Evolutionary conservation across 441 rosid species (phyloP).

Genomic region (Gossypium aridum): DNA sequence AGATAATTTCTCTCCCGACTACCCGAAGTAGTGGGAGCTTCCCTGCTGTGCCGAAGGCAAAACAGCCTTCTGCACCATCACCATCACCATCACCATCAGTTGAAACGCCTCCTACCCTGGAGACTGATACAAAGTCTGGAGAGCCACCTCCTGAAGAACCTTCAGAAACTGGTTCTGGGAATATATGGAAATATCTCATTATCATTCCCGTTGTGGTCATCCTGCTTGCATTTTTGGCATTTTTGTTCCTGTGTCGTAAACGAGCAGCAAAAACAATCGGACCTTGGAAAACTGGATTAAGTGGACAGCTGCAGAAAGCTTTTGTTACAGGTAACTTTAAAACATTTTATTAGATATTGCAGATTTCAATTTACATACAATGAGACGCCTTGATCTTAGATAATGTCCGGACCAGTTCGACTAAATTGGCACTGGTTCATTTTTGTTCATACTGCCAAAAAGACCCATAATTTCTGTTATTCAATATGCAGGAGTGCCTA

Average conservation of each 20-base stretch:
- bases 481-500: constrained; percentile 70
- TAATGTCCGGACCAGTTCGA: not conserved
- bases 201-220: constrained; percentile 32
- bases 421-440: not conserved
- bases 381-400: not conserved
- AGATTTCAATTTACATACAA: not conserved
- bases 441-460: not conserved
- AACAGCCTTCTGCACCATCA: constrained; percentile 8
- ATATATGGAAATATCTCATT: constrained; percentile 46
- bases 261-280: constrained; percentile 56
- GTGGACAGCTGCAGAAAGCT: constrained; percentile 92
- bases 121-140: not conserved
- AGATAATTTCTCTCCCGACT: constrained; percentile 35
- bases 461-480: not conserved
- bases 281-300: constrained; percentile 93
- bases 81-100: constrained; percentile 11
- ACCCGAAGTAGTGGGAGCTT: constrained; percentile 56
- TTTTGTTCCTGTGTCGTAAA: constrained; percentile 39
- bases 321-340: constrained; percentile 57
- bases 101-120: constrained; percentile 6
- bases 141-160: constrained; percentile 15
- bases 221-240: constrained; percentile 26
- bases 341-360: not conserved
- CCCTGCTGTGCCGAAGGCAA: constrained; percentile 42
- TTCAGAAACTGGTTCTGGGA: constrained; percentile 18